Percentiles rank a stretch among this genome's conserved stretches.
Evolutionary conservation across 2,329 filamentous ascomycete genomes (phyloP).

Genomic region (Pseudopithomyces chartarum): DNA sequence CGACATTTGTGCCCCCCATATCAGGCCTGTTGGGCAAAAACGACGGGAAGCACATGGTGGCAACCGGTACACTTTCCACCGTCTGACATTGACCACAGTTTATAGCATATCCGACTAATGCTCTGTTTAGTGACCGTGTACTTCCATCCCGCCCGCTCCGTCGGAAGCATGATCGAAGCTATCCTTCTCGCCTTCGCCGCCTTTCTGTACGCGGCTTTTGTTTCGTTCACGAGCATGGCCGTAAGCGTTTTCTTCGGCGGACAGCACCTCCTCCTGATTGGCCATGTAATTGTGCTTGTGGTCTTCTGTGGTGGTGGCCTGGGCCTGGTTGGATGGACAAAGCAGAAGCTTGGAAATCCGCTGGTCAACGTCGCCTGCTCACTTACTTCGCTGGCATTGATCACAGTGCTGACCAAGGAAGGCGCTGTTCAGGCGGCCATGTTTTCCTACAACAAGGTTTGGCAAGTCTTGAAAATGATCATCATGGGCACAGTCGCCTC

Average conservation of each 20-base stretch:
- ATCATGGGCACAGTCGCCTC: slow-evolving; percentile 64
- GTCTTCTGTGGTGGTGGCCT: slow-evolving; percentile 86
- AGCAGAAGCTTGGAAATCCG: slow-evolving; percentile 77
- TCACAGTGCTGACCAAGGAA: slow-evolving; percentile 89
- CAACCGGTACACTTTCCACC: slow-evolving; percentile 56
- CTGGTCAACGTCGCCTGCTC: slow-evolving; percentile 81
- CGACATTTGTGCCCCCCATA: slow-evolving; percentile 78
- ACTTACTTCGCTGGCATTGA: slow-evolving; percentile 83
- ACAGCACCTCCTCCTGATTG: slow-evolving; percentile 69
- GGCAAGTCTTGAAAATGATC: slow-evolving; percentile 64
- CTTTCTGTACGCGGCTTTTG: slow-evolving; percentile 75
- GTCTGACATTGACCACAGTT: not conserved
- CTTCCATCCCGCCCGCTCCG: slow-evolving; percentile 86
- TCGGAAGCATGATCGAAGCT: slow-evolving; percentile 89
- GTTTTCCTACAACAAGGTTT: slow-evolving; percentile 82
- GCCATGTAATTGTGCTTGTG: slow-evolving; percentile 78
- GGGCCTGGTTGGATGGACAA: slow-evolving; percentile 86
- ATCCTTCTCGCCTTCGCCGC: slow-evolving; percentile 76
- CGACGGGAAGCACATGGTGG: slow-evolving; percentile 92
- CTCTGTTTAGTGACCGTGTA: slow-evolving; percentile 75
- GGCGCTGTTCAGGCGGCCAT: slow-evolving; percentile 81
- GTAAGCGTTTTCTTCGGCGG: slow-evolving; percentile 78
- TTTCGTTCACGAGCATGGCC: slow-evolving; percentile 87
- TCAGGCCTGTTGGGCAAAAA: slow-evolving; percentile 77
- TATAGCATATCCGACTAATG: not conserved